Evolutionary conservation across 2,329 filamentous ascomycete genomes (phyloP).

Genomic region (Colletotrichum horii): DNA sequence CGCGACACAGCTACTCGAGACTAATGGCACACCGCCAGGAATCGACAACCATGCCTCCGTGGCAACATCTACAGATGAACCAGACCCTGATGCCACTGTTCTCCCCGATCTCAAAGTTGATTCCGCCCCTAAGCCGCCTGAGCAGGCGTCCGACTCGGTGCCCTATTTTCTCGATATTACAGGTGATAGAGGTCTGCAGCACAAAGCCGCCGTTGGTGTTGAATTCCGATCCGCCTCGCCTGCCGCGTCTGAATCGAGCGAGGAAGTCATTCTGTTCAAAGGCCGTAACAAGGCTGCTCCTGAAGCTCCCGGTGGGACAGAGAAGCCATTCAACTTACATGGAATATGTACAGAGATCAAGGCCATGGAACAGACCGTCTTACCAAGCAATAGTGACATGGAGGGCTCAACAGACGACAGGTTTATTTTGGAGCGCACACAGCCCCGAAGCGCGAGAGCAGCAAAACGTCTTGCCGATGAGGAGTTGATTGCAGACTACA

Average conservation of each 20-base stretch:
- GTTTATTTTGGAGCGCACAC: background rate
- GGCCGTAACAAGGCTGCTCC: conserved; percentile 44
- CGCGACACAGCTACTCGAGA: background rate
- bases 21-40: background rate
- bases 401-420: background rate
- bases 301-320: conserved; percentile 5
- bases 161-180: conserved; percentile 44
- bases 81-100: background rate
- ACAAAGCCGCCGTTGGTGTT: background rate
- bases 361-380: conserved; percentile 27
- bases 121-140: background rate
- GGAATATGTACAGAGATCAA: conserved; percentile 38
- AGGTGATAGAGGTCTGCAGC: conserved; percentile 30
- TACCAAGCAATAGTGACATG: conserved; percentile 22
- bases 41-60: background rate
- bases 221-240: conserved; percentile 7
- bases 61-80: background rate
- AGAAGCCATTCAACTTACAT: conserved; percentile 21
- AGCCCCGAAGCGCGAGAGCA: background rate
- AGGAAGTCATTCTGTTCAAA: conserved; percentile 75
- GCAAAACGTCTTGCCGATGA: conserved; percentile 50
- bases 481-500: conserved; percentile 70
- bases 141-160: background rate
- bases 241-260: conserved; percentile 57
- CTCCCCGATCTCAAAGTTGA: background rate